A percentile compares a stretch with the other conserved stretches of the same genome.
Evolutionary conservation across 371 early-diverging fungal genomes (phyloP).

Genomic region (Lichtheimia corymbifera): DNA sequence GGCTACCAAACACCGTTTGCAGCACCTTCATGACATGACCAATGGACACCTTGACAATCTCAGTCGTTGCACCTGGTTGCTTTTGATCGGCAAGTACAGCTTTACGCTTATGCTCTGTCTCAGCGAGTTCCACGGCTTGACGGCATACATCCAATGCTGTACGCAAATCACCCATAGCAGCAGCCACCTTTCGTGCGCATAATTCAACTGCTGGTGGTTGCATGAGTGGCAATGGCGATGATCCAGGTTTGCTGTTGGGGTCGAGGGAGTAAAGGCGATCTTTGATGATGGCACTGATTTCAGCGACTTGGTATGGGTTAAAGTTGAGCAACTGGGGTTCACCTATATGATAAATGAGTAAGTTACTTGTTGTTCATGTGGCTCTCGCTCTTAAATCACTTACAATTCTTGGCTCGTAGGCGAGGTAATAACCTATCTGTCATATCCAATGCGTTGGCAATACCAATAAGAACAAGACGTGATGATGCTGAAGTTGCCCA

Average conservation of each 20-base stretch:
- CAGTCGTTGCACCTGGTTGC: slow-evolving; percentile 3
- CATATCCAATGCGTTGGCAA: slow-evolving; percentile 93
- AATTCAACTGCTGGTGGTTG: slow-evolving; percentile 88
- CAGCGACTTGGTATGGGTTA: slow-evolving; percentile 79
- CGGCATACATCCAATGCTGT: slow-evolving; percentile 91
- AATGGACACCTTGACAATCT: slow-evolving; percentile 74
- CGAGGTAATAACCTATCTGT: slow-evolving; percentile 88
- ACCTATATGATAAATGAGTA: slow-evolving; percentile 28
- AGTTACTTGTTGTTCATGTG: neutral
- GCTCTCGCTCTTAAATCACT: neutral
- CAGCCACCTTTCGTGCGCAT: slow-evolving; percentile 90
- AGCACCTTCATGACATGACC: slow-evolving; percentile 78
- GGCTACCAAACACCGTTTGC: slow-evolving; percentile 64
- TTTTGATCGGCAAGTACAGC: slow-evolving; percentile 28
- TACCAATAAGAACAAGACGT: slow-evolving; percentile 84
- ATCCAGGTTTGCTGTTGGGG: slow-evolving; percentile 12
- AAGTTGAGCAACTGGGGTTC: slow-evolving; percentile 84
- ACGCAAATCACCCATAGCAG: slow-evolving; percentile 88
- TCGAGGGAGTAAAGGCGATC: slow-evolving; percentile 65
- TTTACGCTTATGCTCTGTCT: slow-evolving; percentile 60
- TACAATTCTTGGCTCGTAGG: slow-evolving; percentile 80
- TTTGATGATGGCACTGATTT: slow-evolving; percentile 84
- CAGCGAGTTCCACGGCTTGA: slow-evolving; percentile 81
- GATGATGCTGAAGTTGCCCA: slow-evolving; percentile 67
- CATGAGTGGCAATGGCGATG: slow-evolving; percentile 58